A percentile compares a stretch with the other conserved stretches of the same genome.
Evolutionary conservation across 2,329 filamentous ascomycete species (phyloP).

Genomic region (Pyrenophora seminiperda): DNA sequence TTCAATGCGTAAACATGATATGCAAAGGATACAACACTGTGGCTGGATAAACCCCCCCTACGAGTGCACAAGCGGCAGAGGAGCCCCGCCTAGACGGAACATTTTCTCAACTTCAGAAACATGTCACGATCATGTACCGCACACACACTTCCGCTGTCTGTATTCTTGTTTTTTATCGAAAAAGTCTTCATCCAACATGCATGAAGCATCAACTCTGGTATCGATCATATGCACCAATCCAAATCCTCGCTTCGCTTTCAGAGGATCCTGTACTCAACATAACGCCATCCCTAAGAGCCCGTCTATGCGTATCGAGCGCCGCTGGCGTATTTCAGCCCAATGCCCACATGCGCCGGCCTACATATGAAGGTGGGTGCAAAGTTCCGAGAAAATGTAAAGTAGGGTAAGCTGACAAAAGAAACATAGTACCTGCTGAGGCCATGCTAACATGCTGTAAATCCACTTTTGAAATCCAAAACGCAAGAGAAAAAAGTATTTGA

Average conservation of each 20-base stretch:
- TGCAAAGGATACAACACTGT: no score
- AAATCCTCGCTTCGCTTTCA: slow-evolving; percentile 3
- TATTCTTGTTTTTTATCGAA: slow-evolving; percentile 3
- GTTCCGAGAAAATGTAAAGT: slow-evolving; percentile 10
- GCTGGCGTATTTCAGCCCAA: slow-evolving; percentile 15
- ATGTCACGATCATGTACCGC: not conserved
- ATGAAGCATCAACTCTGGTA: slow-evolving; percentile 9
- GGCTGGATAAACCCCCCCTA: no score
- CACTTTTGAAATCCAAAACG: slow-evolving; percentile 27
- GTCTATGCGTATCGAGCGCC: slow-evolving; percentile 16
- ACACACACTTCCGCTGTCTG: not conserved
- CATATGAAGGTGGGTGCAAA: slow-evolving; percentile 16
- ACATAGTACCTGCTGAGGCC: slow-evolving; percentile 17
- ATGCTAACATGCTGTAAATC: slow-evolving; percentile 21
- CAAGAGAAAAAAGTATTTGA: slow-evolving; percentile 9
- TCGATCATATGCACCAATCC: slow-evolving; percentile 9
- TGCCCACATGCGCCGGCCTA: slow-evolving; percentile 23
- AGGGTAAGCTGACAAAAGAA: slow-evolving; percentile 11
- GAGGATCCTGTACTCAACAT: slow-evolving; percentile 5
- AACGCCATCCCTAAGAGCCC: slow-evolving; percentile 10
- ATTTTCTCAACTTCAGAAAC: no score
- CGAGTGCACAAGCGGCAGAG: no score
- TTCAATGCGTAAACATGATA: no score
- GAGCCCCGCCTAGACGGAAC: no score
- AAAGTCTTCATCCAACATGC: slow-evolving; percentile 5